A percentile compares a stretch with the other conserved stretches of the same genome.
Evolutionary conservation across 1,284 basidiomycete genomes (phyloP).

Genomic region (Cryptococcus wingfieldii): DNA sequence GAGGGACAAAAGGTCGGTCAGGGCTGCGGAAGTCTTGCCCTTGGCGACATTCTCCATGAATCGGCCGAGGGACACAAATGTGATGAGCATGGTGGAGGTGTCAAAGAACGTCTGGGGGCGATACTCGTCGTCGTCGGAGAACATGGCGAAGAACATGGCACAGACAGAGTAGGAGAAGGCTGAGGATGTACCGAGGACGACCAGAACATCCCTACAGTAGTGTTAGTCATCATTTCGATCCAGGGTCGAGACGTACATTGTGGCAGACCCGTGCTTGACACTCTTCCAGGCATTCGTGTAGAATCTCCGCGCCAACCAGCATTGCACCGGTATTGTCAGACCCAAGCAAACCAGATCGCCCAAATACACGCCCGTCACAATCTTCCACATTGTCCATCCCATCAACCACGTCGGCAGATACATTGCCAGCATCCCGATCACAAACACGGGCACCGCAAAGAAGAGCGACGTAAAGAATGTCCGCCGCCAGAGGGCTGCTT

Average conservation of each 20-base stretch:
- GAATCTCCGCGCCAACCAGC: constrained; percentile 84
- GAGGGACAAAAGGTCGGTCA: constrained; percentile 93
- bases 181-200: constrained; percentile 90
- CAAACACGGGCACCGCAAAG: constrained; percentile 90
- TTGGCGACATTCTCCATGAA: constrained; percentile 96
- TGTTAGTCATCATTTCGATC: background rate
- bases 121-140: constrained; percentile 57
- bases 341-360: constrained; percentile 74
- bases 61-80: constrained; percentile 91
- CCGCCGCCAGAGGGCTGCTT: constrained; percentile 83
- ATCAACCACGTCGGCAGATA: constrained; percentile 52
- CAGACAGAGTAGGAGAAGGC: constrained; percentile 86
- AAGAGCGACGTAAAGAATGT: constrained; percentile 69
- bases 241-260: constrained; percentile 48
- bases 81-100: constrained; percentile 97
- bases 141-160: constrained; percentile 64
- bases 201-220: constrained; percentile 79
- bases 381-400: constrained; percentile 47
- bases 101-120: constrained; percentile 94
- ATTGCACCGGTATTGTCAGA: constrained; percentile 90
- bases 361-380: constrained; percentile 67
- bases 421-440: constrained; percentile 83
- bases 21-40: constrained; percentile 90
- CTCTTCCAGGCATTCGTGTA: constrained; percentile 88
- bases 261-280: constrained; percentile 80